A percentile compares a stretch with the other conserved stretches of the same genome.
Evolutionary conservation across 257 asterid species (phyloP).

Genomic region (Pogostemon cablin): DNA sequence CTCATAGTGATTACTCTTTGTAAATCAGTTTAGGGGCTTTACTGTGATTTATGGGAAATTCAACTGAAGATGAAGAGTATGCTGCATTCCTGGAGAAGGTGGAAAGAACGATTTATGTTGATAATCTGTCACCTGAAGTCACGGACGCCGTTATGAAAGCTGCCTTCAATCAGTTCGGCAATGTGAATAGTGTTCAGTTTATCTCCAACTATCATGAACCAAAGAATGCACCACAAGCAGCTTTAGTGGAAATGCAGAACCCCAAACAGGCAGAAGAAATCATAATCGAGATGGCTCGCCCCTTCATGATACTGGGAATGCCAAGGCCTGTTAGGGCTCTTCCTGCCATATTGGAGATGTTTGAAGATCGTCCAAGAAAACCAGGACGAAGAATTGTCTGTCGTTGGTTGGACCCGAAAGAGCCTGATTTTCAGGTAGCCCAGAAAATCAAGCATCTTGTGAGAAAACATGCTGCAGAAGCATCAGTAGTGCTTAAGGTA

Average conservation of each 20-base stretch:
- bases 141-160: constrained; percentile 62
- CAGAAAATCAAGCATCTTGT: constrained; percentile 47
- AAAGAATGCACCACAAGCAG: constrained; percentile 48
- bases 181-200: constrained; percentile 56
- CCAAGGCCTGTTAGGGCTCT: constrained; percentile 82
- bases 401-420: constrained; percentile 63
- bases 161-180: constrained; percentile 75
- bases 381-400: constrained; percentile 56
- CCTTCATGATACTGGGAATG: constrained; percentile 83
- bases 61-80: constrained; percentile 48
- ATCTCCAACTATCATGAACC: constrained; percentile 59
- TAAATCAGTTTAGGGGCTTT: constrained; percentile 5
- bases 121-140: constrained; percentile 62
- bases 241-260: constrained; percentile 78
- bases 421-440: constrained; percentile 64
- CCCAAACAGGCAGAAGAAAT: constrained; percentile 51
- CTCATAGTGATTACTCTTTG: constrained; percentile 1
- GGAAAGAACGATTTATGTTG: constrained; percentile 58
- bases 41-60: constrained; percentile 27
- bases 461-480: constrained; percentile 61
- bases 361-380: constrained; percentile 76
- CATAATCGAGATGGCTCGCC: constrained; percentile 41
- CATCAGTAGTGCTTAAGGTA: constrained; percentile 59
- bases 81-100: constrained; percentile 69
- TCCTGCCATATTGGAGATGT: constrained; percentile 65